These are phyloP conservation scores for Apiospora hydei DNA, from an alignment of 2,329 filamentous ascomycete species.

Conservation along the genomic window DNA sequence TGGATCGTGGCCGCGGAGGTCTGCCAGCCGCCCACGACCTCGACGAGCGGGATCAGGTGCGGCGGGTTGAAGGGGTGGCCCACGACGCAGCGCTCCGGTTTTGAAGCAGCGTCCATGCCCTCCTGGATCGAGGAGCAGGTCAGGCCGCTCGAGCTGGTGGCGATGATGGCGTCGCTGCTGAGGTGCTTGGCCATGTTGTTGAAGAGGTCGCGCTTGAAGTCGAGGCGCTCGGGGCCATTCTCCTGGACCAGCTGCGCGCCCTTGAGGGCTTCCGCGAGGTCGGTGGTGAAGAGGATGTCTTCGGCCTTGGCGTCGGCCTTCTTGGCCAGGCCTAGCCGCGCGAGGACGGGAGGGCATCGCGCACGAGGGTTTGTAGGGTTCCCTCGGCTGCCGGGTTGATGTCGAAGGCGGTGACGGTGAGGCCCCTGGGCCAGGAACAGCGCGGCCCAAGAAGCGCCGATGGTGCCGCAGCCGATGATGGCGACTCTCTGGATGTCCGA, in stretches of 20 bases:
- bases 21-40: constrained; percentile 48
- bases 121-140: constrained; percentile 42
- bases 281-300: constrained; percentile 29
- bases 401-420: constrained; percentile 28
- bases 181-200: constrained; percentile 42
- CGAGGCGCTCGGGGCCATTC: constrained; percentile 49
- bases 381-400: constrained; percentile 28
- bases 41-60: constrained; percentile 55
- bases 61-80: constrained; percentile 58
- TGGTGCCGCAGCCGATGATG: constrained; percentile 29
- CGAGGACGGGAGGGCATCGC: constrained; percentile 27
- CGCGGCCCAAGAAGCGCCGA: constrained; percentile 28
- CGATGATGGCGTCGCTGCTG: constrained; percentile 45
- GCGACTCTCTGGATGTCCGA: constrained; percentile 26
- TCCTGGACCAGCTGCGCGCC: constrained; percentile 32
- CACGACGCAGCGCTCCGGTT: constrained; percentile 46
- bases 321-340: constrained; percentile 27
- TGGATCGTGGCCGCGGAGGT: constrained; percentile 38
- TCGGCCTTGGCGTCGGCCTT: constrained; percentile 28
- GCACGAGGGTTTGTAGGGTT: constrained; percentile 23
- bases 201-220: constrained; percentile 48
- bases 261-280: constrained; percentile 27
- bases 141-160: constrained; percentile 48
- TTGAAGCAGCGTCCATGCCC: constrained; percentile 34
- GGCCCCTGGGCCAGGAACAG: constrained; percentile 28